Base-by-base conservation (phyloP, 768 basidiomycete species). In the Termitomyces heimii region DNA sequence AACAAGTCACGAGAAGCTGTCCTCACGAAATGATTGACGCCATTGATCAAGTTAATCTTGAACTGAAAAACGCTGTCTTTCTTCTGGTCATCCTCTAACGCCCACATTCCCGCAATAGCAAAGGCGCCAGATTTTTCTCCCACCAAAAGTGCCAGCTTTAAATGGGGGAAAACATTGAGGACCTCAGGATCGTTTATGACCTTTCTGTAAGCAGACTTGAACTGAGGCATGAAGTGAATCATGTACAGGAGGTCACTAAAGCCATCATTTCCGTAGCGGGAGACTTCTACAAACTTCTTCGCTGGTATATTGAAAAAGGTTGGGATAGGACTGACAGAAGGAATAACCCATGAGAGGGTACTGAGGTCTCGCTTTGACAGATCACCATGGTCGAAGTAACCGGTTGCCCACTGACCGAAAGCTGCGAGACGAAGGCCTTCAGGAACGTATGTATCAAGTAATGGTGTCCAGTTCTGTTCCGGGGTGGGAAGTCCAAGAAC, bases 361-460 rank as follows among this genome's bases (percentile, higher is more conserved):
- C 66, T 60, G 3, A 60, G 56, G 56, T 69, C 63, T 2, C 64
- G 63, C 14, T 63, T 59, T 2, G 63, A 49, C 28, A 72, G 52
- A 46, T 71, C 66, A 45, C 62, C 61, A 46, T 75, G 71, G 18
- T 71, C 59, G 59, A 70, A 74, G 59, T 73, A 75, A 1, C 61
- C 50, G 0, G 68, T 70, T 18, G 69, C 45, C 69, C 71, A 72
- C 39, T 67, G 67, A 16, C 50, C 53, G 53, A 70, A 70, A 12
- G 63, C 61, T 2, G 54, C 58, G 18, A 63, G 31, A 9, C 63
- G 67, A 14, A 55, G 56, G 1, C 56, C 50, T 9, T 55, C 53
- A 8, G 71, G 68, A 2, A 75, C 63, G 4, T 56, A 62, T 2
- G 54, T 59, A 39, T 70, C 70, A 1, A 60, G n/a, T 1, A 67